A percentile compares a stretch with the other conserved stretches of the same genome.
phyloP scores from a whole-genome alignment of 345 rosid species.

The Orychophragmus violaceus region DNA sequence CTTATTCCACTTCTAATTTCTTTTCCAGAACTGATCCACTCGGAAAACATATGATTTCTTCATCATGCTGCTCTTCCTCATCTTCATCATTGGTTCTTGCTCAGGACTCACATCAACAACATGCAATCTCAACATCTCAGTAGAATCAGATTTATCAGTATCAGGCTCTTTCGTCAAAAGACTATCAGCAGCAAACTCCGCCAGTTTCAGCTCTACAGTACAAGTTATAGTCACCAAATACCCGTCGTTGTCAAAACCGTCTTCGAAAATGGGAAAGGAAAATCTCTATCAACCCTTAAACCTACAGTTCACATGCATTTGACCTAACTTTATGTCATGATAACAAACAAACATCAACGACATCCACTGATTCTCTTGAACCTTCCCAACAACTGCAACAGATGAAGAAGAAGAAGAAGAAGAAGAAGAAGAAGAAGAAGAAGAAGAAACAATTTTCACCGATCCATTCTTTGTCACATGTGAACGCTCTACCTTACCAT shows the following conservation, averaged over 20 bases:
- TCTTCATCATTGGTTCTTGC: constrained; percentile 80
- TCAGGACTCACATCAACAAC: constrained; percentile 87
- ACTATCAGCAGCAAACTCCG: constrained; percentile 62
- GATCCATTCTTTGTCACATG: constrained; percentile 50
- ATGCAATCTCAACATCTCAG: constrained; percentile 79
- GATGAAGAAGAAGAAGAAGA: constrained; percentile 28
- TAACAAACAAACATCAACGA: constrained; percentile 84
- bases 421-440: too few relatives aligned
- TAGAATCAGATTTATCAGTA: constrained; percentile 40
- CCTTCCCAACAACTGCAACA: constrained; percentile 25
- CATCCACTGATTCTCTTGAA: constrained; percentile 46
- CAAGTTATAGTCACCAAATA: constrained; percentile 87
- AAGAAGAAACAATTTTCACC: too few relatives aligned
- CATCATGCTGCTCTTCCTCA: constrained; percentile 43
- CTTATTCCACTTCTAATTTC: constrained; percentile 44
- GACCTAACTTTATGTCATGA: constrained; percentile 82
- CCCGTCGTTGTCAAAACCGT: constrained; percentile 84
- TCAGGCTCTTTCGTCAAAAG: constrained; percentile 53
- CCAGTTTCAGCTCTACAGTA: constrained; percentile 69
- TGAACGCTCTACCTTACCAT: neutral
- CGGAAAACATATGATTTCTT: constrained; percentile 44
- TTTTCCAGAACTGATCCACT: constrained; percentile 44
- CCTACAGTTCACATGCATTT: constrained; percentile 79
- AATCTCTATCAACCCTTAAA: constrained; percentile 75
- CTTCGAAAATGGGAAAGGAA: constrained; percentile 76